Base-by-base conservation (phyloP, 371 early-diverging fungal species). In the Zychaea mexicana region DNA sequence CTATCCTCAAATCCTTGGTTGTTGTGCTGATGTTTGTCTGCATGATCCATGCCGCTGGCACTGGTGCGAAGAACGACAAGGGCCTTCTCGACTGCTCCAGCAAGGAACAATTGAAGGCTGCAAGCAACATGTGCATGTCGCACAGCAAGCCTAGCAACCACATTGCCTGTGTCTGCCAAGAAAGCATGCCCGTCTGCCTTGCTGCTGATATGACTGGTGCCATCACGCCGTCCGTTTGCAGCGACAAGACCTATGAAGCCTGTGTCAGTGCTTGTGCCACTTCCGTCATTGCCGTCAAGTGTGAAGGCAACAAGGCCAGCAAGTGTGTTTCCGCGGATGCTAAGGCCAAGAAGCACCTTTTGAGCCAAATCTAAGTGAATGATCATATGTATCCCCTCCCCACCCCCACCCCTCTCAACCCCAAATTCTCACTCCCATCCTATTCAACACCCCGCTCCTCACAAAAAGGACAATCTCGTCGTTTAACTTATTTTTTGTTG, bases 121-220 rank as follows among this genome's bases (percentile, higher is more conserved):
- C 58, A 21, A 10, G 21, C n/a, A 17, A 15, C 47, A 33, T 64
- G 57, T 64, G 64, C 31, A 47, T 30, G 8, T 10, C 33, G 19
- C 45, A 64, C 36, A 58, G 64, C 33, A 12, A 33, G 5, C 17
- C 12, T 4, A 28, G 27, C 22, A 21, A 17, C 3, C 21, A 57
- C 27, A 4, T 64, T 0, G 64, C 58, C 15, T 64, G 58, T 31
- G 52, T 64, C 1, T 64, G 64, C n/a, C 49, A 57, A 17, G 52
- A 58, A 38, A 28, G 36, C 26, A 46, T 52, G 52, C 58, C 64
- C 2, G 45, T 58, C 7, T 64, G 64, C 17, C 19, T 64, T 15
- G 15, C 28, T 5, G 24, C 36, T 13, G 52, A 64, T 30, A 22
- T 57, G 17, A 26, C 57, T 17, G 19, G 32, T 15, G n/a, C 17